Evolutionary conservation across 306 rosid species (phyloP).

Genomic region (Acacia acuminata): DNA sequence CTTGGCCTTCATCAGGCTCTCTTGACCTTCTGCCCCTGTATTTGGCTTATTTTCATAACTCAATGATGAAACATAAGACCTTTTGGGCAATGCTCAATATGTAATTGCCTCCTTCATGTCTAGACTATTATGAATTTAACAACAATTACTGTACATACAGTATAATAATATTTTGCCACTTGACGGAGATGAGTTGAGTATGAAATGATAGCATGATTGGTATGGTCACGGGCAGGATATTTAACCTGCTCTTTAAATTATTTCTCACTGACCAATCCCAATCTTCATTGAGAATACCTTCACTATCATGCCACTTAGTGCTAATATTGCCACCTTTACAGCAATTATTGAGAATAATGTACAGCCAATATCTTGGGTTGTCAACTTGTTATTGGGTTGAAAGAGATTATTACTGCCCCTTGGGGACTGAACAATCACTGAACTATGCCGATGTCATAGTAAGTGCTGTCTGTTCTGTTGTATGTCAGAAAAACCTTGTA

Average conservation of each 20-base stretch:
- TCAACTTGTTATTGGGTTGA: background rate
- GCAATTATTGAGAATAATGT: background rate
- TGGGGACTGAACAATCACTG: background rate
- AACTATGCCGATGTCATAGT: background rate
- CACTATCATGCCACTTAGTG: background rate
- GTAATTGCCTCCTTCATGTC: background rate
- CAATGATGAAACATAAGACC: background rate
- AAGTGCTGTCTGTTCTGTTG: background rate
- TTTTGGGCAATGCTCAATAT: background rate
- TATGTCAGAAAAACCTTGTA: background rate
- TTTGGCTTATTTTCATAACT: background rate
- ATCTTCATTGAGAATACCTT: background rate
- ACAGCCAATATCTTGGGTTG: background rate
- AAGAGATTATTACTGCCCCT: background rate
- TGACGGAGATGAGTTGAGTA: background rate
- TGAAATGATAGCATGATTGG: background rate
- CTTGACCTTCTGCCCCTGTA: background rate
- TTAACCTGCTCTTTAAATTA: background rate
- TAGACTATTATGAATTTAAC: background rate
- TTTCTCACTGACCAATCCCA: background rate
- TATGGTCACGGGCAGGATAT: background rate
- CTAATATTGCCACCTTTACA: background rate
- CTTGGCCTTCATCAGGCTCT: background rate
- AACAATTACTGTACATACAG: background rate
- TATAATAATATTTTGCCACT: background rate